A percentile compares a stretch with the other conserved stretches of the same genome.
Conservation (phyloP, 441 rosid genomes). For the Populus hybrid region DNA sequence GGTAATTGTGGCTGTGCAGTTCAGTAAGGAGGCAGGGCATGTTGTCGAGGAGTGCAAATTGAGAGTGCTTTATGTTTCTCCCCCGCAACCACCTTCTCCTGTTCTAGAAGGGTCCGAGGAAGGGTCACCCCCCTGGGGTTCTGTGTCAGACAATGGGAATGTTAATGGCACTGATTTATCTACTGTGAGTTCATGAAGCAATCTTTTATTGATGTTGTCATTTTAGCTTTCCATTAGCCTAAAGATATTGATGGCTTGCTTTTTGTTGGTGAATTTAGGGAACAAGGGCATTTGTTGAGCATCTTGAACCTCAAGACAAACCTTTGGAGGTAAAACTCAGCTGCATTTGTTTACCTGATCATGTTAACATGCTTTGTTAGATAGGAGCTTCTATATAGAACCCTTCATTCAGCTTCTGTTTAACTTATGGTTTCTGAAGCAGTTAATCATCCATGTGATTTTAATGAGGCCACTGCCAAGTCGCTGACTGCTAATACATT, state of each 20-base stretch:
- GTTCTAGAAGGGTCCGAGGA: slow-evolving; percentile 77
- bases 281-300: slow-evolving; percentile 36
- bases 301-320: slow-evolving; percentile 49
- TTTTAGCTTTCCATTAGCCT: not conserved
- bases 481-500: not conserved
- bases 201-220: not conserved
- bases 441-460: not conserved
- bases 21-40: slow-evolving; percentile 68
- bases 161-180: slow-evolving; percentile 44
- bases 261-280: slow-evolving; percentile 38
- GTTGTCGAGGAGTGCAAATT: slow-evolving; percentile 70
- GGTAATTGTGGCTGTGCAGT: slow-evolving; percentile 33
- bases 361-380: not conserved
- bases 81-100: slow-evolving; percentile 77
- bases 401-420: not conserved
- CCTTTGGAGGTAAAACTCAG: slow-evolving; percentile 46
- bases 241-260: slow-evolving; percentile 13
- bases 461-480: not conserved
- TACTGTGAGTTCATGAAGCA: slow-evolving; percentile 36
- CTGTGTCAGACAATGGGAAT: slow-evolving; percentile 52
- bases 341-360: not conserved
- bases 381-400: not conserved
- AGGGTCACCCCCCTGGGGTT: slow-evolving; percentile 68
- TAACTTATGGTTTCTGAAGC: not conserved
- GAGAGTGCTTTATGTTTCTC: slow-evolving; percentile 63